Evolutionary conservation across 1,284 basidiomycete genomes (phyloP), one percentile per base, ranked within the genome.

Genomic region (Macrocystidia cucumis): DNA sequence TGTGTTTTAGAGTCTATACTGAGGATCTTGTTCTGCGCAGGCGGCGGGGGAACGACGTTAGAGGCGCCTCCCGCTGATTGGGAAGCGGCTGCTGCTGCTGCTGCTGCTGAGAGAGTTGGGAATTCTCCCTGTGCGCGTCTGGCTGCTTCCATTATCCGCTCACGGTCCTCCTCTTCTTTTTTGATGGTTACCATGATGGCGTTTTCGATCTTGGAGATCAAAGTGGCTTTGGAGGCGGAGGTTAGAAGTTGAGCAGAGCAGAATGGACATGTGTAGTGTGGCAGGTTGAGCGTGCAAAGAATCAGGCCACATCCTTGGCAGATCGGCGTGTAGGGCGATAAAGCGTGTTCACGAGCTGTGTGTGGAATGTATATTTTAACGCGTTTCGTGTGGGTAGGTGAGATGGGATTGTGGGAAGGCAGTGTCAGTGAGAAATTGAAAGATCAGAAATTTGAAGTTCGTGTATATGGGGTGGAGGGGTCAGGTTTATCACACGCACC

Each of bases 231-330:
- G 8, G 53, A 52, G 9, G 54, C 19, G 4, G 46, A 38, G 2
- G 63, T 46, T 26, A 74, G 54, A 11, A 80, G 51, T 0, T 56
- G 36, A 0, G 56, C 41, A 5, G 48, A 29, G 45, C 81, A 85
- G 44, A 70, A 66, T 0, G 81, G 78, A 45, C 80, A 85, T 4
- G 63, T 57, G 32, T 62, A 60, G 37, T 71, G 47, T 1, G 80
- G 76, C 0, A 51, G 58, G 40, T 83, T 79, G 29, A 80, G 47
- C 2, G 50, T 48, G 51, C 81, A 85, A 9, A 84, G 59, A 14
- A 81, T 62, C 17, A 85, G 59, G 9, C 78, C 81, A 46, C 81
- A 85, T 0, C 50, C 42, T 3, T 45, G 57, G 47, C 81, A 85
- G 22, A 81, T 59, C 2, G 74, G 64, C 0, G 62, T 66, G 49